A percentile compares a stretch with the other conserved stretches of the same genome.
Evolutionary conservation across 345 rosid species (phyloP).

Genomic region (Heritiera littoralis): DNA sequence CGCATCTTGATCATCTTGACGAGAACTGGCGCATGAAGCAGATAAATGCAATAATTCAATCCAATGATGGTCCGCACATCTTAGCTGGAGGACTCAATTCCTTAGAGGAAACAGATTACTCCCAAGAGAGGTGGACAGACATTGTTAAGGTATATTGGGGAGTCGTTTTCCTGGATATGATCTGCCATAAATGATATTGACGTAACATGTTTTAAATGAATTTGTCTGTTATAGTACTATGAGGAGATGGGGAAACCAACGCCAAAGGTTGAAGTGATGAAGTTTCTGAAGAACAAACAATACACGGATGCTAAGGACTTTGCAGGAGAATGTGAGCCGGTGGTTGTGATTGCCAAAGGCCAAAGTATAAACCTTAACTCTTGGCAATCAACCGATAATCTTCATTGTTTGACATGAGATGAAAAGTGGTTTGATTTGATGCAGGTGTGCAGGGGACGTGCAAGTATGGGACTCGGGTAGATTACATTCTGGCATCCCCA

Average conservation of each 20-base stretch:
- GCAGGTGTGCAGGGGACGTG: constrained; percentile 97
- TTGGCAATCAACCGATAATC: too few species aligned
- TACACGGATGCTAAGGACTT: constrained; percentile 87
- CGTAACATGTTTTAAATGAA: not conserved
- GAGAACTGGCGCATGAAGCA: constrained; percentile 97
- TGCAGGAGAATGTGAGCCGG: constrained; percentile 92
- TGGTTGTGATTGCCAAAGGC: constrained; percentile 91
- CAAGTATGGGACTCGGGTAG: constrained; percentile 91
- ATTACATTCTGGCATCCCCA: constrained; percentile 77
- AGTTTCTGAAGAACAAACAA: constrained; percentile 66
- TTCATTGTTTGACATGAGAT: not conserved
- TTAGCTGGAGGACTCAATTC: constrained; percentile 88
- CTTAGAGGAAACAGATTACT: constrained; percentile 79
- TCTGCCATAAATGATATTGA: not conserved
- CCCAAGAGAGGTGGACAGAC: constrained; percentile 79
- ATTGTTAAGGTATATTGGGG: constrained; percentile 70
- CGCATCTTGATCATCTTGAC: constrained; percentile 87
- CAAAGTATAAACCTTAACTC: constrained; percentile 35
- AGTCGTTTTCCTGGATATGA: not conserved
- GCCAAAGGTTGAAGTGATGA: constrained; percentile 84
- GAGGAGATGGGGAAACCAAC: constrained; percentile 94
- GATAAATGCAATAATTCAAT: constrained; percentile 66
- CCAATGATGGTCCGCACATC: constrained; percentile 62
- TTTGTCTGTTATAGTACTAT: constrained; percentile 48
- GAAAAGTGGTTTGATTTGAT: not conserved